Evolutionary conservation across 768 basidiomycete genomes (phyloP).

Genomic region (Chlorophyllum brunneum): DNA sequence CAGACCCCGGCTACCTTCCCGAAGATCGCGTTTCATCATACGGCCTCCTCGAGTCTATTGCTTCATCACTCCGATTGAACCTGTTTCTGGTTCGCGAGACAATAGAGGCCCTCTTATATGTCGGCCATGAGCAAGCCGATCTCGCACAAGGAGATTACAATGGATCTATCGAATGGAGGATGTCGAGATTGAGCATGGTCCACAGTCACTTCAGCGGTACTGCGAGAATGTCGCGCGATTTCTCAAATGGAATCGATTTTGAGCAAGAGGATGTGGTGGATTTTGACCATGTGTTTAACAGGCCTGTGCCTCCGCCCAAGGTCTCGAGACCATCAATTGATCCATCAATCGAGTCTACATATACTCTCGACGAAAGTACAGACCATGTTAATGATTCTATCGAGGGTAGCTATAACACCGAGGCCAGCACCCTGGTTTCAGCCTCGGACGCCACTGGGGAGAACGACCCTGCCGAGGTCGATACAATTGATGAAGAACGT

Average conservation of each 20-base stretch:
- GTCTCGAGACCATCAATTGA: slow-evolving; percentile 20
- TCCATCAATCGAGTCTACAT: slow-evolving; percentile 25
- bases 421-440: slow-evolving; percentile 25
- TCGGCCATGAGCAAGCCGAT: slow-evolving; percentile 71
- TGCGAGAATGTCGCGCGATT: slow-evolving; percentile 31
- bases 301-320: slow-evolving; percentile 31
- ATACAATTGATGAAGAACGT: slow-evolving; percentile 38
- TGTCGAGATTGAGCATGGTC: slow-evolving; percentile 64
- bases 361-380: slow-evolving; percentile 21
- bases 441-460: slow-evolving; percentile 16
- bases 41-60: slow-evolving; percentile 48
- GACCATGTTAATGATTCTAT: slow-evolving; percentile 14
- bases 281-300: slow-evolving; percentile 48
- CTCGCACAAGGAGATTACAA: slow-evolving; percentile 67
- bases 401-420: slow-evolving; percentile 21
- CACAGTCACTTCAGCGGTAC: slow-evolving; percentile 44
- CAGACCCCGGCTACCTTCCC: slow-evolving; percentile 26
- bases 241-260: slow-evolving; percentile 26
- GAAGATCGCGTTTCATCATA: slow-evolving; percentile 31
- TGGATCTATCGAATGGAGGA: slow-evolving; percentile 74
- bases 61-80: slow-evolving; percentile 52
- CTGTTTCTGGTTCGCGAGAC: slow-evolving; percentile 52
- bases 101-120: slow-evolving; percentile 54
- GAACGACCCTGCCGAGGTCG: slow-evolving; percentile 20
- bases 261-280: slow-evolving; percentile 56